These are phyloP conservation scores for Yueomyces sinensis DNA, from an alignment of 805 yeast species.

Conservation along the genomic window DNA sequence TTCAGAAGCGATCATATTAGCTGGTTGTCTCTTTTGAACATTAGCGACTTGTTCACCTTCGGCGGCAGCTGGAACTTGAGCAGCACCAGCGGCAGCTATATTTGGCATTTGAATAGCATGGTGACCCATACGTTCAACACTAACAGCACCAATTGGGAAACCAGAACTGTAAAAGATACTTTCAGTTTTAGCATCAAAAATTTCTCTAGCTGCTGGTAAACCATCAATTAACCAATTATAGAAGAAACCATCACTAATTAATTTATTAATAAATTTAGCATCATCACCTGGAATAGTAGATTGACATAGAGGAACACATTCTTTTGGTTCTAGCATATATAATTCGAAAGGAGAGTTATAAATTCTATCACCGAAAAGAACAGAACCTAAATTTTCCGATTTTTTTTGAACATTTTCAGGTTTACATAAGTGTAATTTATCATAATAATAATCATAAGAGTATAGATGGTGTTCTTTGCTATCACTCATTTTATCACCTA, in stretches of 20 bases:
- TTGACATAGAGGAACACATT: slow-evolving; percentile 59
- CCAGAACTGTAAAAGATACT: slow-evolving; percentile 65
- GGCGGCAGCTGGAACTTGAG: not conserved
- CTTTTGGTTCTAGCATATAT: slow-evolving; percentile 57
- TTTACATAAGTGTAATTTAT: slow-evolving; percentile 69
- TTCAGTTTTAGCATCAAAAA: slow-evolving; percentile 44
- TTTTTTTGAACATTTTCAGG: slow-evolving; percentile 50
- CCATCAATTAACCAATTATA: slow-evolving; percentile 95
- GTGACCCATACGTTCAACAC: slow-evolving; percentile 25
- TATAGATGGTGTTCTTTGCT: slow-evolving; percentile 43
- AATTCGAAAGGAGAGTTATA: slow-evolving; percentile 83
- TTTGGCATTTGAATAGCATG: slow-evolving; percentile 2
- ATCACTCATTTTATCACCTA: slow-evolving; percentile 26
- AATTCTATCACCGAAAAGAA: slow-evolving; percentile 90
- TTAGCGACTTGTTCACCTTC: not conserved
- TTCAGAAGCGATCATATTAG: slow-evolving; percentile 5
- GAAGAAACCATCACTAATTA: slow-evolving; percentile 69
- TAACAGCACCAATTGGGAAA: slow-evolving; percentile 63
- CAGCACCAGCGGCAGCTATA: not conserved
- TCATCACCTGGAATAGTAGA: slow-evolving; percentile 48
- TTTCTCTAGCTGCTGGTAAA: slow-evolving; percentile 70
- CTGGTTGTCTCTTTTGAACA: not conserved
- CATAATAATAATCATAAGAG: slow-evolving; percentile 75
- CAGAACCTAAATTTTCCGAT: slow-evolving; percentile 82
- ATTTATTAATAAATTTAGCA: slow-evolving; percentile 60